phyloP scores from a whole-genome alignment of 208 protist species.

The Trypanosoma congolense region DNA sequence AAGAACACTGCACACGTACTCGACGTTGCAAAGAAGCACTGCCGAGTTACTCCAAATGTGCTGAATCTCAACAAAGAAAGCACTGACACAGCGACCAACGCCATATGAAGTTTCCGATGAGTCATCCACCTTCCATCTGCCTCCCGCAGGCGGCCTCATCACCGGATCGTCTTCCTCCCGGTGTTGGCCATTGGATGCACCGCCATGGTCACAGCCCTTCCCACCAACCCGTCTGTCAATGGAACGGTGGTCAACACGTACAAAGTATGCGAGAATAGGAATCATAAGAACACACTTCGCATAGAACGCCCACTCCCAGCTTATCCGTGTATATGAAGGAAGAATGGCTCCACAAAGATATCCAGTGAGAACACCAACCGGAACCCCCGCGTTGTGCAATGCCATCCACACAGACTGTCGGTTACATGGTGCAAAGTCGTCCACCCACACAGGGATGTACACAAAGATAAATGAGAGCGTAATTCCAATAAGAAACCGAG shows the following conservation, averaged over 20 bases:
- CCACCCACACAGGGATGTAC: constrained; percentile 91
- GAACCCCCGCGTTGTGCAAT: constrained; percentile 85
- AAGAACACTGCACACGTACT: constrained; percentile 74
- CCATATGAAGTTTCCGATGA: background rate
- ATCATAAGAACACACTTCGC: constrained; percentile 75
- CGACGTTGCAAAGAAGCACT: constrained; percentile 42
- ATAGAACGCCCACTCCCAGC: constrained; percentile 83
- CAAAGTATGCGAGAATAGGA: constrained; percentile 54
- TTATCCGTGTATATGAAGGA: constrained; percentile 35
- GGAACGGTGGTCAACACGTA: constrained; percentile 37
- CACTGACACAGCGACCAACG: constrained; percentile 12
- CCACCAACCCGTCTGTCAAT: constrained; percentile 38
- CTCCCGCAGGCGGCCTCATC: background rate
- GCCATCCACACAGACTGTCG: constrained; percentile 88
- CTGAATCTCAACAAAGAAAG: constrained; percentile 11
- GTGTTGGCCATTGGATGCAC: background rate
- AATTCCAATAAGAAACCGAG: constrained; percentile 84
- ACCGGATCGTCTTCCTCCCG: background rate
- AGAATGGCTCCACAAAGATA: constrained; percentile 79
- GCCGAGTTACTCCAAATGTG: constrained; percentile 19
- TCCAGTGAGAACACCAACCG: constrained; percentile 89
- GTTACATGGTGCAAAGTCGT: constrained; percentile 84
- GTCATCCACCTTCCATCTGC: background rate
- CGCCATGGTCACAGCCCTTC: background rate
- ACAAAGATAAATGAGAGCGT: constrained; percentile 89